These are phyloP conservation scores for Antitrichia curtipendula DNA, from an alignment of 225 moss, liverwort and hornwort species.

Conservation along the genomic window DNA sequence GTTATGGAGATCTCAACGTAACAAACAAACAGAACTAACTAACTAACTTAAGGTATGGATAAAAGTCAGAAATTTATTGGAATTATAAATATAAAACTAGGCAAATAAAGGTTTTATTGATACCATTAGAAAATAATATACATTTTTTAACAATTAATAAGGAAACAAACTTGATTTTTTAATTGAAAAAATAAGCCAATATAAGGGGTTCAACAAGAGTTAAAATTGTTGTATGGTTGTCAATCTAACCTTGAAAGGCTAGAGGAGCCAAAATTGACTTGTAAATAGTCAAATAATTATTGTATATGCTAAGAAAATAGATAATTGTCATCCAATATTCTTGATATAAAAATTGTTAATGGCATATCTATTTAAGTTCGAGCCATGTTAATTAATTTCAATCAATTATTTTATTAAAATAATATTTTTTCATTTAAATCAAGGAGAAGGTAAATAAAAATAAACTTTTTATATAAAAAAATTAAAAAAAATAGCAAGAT, in stretches of 20 bases:
- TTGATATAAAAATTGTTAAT: background rate
- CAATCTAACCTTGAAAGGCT: background rate
- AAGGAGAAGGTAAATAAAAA: background rate
- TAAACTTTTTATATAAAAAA: background rate
- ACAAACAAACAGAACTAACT: too few species aligned
- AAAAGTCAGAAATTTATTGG: too few species aligned
- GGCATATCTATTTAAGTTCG: background rate
- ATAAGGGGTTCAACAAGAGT: background rate
- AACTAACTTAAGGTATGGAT: too few species aligned
- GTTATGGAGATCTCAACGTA: too few species aligned
- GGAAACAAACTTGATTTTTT: fast-evolving
- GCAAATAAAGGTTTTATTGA: background rate
- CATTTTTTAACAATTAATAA: too few species aligned
- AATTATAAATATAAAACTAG: background rate
- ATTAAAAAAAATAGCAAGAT: background rate
- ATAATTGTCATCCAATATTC: background rate
- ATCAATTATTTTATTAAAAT: background rate
- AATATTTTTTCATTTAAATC: fast-evolving
- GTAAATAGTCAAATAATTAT: background rate
- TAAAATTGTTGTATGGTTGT: background rate
- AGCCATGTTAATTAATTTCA: background rate
- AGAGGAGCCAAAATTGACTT: background rate
- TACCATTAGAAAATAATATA: background rate
- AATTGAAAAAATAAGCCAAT: background rate
- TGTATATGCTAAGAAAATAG: background rate